Conservation (phyloP, 2,329 filamentous ascomycete species). For the Harringtonia lauricola region DNA sequence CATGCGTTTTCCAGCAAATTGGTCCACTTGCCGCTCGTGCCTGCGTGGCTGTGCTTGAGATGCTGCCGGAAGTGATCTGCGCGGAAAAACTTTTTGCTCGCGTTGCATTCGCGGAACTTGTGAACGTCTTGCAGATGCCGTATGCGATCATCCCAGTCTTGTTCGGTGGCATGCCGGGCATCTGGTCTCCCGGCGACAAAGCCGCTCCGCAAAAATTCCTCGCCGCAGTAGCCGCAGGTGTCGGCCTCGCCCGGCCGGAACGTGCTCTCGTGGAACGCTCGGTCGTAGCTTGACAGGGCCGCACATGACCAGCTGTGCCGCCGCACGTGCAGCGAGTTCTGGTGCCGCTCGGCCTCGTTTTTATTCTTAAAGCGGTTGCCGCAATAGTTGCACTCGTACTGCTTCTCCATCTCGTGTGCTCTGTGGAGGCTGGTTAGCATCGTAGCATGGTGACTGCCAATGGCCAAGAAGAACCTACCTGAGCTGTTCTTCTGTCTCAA, state of each 20-base stretch:
- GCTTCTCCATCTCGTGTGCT: constrained; percentile 85
- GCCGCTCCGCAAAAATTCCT: constrained; percentile 61
- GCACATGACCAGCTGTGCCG: constrained; percentile 96
- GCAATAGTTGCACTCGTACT: constrained; percentile 88
- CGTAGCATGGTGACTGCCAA: not conserved
- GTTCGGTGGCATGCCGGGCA: constrained; percentile 49
- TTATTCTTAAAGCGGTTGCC: constrained; percentile 98
- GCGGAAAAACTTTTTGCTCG: constrained; percentile 94
- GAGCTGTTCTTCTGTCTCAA: constrained; percentile 73
- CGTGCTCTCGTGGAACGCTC: constrained; percentile 78
- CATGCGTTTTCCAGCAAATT: constrained; percentile 96
- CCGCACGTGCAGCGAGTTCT: constrained; percentile 86
- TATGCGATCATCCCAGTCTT: constrained; percentile 80
- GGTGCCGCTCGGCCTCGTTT: constrained; percentile 92
- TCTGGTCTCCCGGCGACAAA: constrained; percentile 22
- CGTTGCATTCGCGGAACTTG: constrained; percentile 97
- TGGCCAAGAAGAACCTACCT: constrained; percentile 46
- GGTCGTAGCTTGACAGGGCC: constrained; percentile 64
- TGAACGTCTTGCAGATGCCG: constrained; percentile 84
- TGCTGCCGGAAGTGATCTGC: constrained; percentile 98
- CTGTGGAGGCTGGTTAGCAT: constrained; percentile 37
- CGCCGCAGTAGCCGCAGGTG: constrained; percentile 88
- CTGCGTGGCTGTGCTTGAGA: constrained; percentile 92
- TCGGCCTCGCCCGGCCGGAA: constrained; percentile 58
- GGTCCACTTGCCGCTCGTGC: constrained; percentile 96